Conservation (phyloP, 164 flowering plant genomes). For the Platanus orientalis region DNA sequence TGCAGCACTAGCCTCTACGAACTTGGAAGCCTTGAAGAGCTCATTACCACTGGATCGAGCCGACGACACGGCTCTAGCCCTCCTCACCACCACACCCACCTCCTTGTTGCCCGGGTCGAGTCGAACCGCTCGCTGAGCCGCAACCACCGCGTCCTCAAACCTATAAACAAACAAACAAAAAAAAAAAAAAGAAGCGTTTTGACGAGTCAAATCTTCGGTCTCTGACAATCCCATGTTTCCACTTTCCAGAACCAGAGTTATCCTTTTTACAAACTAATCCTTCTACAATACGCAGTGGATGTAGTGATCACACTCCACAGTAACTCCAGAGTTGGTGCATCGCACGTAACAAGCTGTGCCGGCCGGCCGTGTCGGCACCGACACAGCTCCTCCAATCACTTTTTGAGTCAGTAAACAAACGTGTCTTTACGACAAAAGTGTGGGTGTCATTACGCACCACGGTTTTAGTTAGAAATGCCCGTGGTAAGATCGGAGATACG, state of each 20-base stretch:
- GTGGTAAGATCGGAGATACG: not conserved
- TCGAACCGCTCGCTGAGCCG: conserved; percentile 46
- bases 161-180: not conserved
- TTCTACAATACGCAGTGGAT: too few species aligned
- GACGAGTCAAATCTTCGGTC: too few species aligned
- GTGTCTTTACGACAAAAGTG: not conserved
- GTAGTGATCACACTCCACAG: not conserved
- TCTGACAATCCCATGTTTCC: too few species aligned
- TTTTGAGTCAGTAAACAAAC: too few species aligned
- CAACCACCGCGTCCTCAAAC: conserved; percentile 52
- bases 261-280: too few species aligned
- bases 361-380: not conserved
- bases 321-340: too few species aligned
- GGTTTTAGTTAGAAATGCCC: not conserved
- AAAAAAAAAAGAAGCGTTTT: too few species aligned
- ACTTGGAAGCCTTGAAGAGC: conserved; percentile 60
- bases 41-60: conserved; percentile 69
- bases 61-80: conserved; percentile 38
- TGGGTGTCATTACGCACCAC: not conserved
- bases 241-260: too few species aligned
- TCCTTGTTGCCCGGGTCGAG: conserved; percentile 57
- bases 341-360: not conserved
- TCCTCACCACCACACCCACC: conserved; percentile 26
- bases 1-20: conserved; percentile 49
- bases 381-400: not conserved